Base-by-base conservation (phyloP, 1,284 basidiomycete species). In the Phylloboletellus chloephorus region DNA sequence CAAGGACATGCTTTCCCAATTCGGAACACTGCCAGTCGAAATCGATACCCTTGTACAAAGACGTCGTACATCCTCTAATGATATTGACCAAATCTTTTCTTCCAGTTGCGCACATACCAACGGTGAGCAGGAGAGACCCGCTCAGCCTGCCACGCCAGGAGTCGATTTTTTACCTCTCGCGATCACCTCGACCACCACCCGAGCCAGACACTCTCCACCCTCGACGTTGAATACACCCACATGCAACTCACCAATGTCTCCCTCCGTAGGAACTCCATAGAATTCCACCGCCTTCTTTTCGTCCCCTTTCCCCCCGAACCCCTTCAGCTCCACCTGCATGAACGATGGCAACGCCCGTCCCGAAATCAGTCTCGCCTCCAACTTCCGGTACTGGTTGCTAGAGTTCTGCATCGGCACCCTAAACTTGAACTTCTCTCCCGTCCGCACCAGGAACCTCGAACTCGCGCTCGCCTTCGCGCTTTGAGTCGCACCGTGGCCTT, bases 391-490 rank as follows among this genome's bases (percentile, higher is more conserved):
- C n/a, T 35, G 43, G 13, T 31, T 32, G 7, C 44, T 47, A 21
- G 41, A 29, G 17, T 51, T 45, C 25, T 49, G 50, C 33, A 77
- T 57, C 30, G 67, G 67, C 43, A 82, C 68, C 36, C 71, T 66
- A 60, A 81, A 80, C 50, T 69, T 72, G 68, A 83, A 83, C 43
- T 65, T 68, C 54, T 83, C 79, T 17, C 77, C 78, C 2, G 66
- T 64, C 24, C 79, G 69, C 17, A 77, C 70, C 39, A 82, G 62
- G 52, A 75, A 73, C 24, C 74, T 37, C 31, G 39, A 7, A 8
- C 38, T 48, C 30, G 38, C 31, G 31, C 37, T 32, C 17, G 37
- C 28, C 38, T 37, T 69, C 31, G 66, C 66, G 11, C 64, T 62
- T 31, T 61, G 43, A 36, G 52, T 42, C 12, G 51, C 49, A 12